These are phyloP conservation scores for Candida sojae DNA, from an alignment of 1,139 yeast species.

Conservation along the genomic window DNA sequence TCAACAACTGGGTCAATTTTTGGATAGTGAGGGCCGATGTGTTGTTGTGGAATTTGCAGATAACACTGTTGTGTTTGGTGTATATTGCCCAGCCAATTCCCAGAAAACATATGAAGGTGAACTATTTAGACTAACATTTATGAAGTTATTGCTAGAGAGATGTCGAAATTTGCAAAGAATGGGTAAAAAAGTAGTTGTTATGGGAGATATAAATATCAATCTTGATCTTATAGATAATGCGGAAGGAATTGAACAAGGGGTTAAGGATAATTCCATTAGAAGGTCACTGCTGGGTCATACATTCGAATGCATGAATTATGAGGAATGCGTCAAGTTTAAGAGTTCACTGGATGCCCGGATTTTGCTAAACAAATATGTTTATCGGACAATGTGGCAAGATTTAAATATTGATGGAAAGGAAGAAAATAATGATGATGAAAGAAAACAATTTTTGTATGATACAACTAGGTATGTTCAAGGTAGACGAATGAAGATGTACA, in stretches of 20 bases:
- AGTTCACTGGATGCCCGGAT: conserved; percentile 42
- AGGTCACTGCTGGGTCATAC: conserved; percentile 23
- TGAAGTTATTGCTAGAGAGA: conserved; percentile 59
- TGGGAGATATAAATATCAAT: conserved; percentile 89
- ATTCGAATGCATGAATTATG: conserved; percentile 45
- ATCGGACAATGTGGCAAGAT: conserved; percentile 17
- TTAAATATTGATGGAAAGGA: conserved; percentile 1
- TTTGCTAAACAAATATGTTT: conserved; percentile 42
- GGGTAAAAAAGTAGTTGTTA: conserved; percentile 69
- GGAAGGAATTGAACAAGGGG: conserved; percentile 55
- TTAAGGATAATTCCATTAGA: conserved; percentile 24
- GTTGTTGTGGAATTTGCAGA: conserved; percentile 70
- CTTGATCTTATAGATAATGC: conserved; percentile 84
- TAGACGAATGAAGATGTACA: conserved; percentile 65
- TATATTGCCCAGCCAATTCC: conserved; percentile 94
- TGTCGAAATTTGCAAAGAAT: conserved; percentile 49
- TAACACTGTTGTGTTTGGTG: conserved; percentile 65
- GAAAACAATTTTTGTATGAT: conserved; percentile 54
- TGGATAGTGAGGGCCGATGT: conserved; percentile 87
- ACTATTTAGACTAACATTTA: conserved; percentile 56
- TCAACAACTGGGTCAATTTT: conserved; percentile 37
- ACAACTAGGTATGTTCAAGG: conserved; percentile 63
- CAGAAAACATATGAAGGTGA: conserved; percentile 70
- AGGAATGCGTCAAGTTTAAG: conserved; percentile 43
- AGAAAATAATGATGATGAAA: neutral